Conservation (phyloP, 2,329 filamentous ascomycete species). For the Hymenoscyphus fructigenus region DNA sequence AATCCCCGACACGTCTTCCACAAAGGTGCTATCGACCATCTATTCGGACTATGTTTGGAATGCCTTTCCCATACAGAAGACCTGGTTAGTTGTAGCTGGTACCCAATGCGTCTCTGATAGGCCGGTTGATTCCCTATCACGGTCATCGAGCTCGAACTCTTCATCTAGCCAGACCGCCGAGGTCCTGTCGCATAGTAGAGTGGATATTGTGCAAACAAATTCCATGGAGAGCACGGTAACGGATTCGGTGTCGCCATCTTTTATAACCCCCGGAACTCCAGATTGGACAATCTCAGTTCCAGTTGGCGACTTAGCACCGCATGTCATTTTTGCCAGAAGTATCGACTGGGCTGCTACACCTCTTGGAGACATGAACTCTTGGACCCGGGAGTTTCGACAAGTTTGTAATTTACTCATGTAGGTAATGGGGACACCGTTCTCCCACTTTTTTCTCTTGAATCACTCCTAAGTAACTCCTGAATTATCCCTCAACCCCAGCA, state of each 20-base stretch:
- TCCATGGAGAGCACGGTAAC: conserved; percentile 1
- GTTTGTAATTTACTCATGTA: conserved; percentile 82
- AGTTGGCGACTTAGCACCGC: conserved; percentile 59
- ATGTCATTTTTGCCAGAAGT: conserved; percentile 69
- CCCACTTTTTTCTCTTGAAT: no score
- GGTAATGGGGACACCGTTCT: no score
- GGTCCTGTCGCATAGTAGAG: neutral
- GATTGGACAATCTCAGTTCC: conserved; percentile 72
- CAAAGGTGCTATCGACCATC: conserved; percentile 3
- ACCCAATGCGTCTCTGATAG: neutral
- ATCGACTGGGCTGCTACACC: conserved; percentile 72
- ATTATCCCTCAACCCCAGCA: no score
- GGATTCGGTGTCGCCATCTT: conserved; percentile 9
- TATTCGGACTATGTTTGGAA: conserved; percentile 6
- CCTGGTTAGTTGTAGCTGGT: conserved; percentile 8
- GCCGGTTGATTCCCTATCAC: neutral
- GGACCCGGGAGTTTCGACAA: conserved; percentile 69
- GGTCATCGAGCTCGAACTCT: neutral
- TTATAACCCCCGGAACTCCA: conserved; percentile 23
- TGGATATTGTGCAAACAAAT: neutral
- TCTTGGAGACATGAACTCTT: conserved; percentile 70
- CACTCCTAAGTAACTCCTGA: no score
- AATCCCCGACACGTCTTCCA: neutral
- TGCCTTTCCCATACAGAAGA: conserved; percentile 2
- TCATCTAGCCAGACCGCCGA: neutral